Percentiles rank a stretch among this genome's conserved stretches.
Conservation (phyloP, 2,329 filamentous ascomycete species). For the Aspergillus sp. region DNA sequence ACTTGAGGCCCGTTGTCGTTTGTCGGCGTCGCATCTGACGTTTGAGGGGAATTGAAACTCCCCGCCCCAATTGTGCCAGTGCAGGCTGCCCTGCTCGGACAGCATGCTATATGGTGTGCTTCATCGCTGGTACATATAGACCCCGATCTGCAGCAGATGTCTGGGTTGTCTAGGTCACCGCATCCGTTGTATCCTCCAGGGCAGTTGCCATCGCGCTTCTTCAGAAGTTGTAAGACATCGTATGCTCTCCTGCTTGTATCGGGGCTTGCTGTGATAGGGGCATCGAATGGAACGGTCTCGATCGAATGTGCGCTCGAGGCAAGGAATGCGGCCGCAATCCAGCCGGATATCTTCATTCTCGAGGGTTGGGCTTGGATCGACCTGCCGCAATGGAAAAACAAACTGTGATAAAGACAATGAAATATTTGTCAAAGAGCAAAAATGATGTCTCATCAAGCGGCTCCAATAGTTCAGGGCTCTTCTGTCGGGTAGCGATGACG, state of each 20-base stretch:
- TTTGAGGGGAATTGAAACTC: slow-evolving; percentile 37
- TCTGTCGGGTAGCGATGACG: slow-evolving; percentile 7
- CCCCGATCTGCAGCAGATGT: slow-evolving; percentile 56
- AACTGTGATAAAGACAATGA: background rate
- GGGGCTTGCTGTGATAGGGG: slow-evolving; percentile 21
- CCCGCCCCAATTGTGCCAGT: slow-evolving; percentile 53
- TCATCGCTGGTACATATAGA: slow-evolving; percentile 58
- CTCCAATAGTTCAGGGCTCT: slow-evolving; percentile 5
- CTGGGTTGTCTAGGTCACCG: slow-evolving; percentile 51
- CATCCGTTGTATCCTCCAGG: slow-evolving; percentile 55
- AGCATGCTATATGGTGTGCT: slow-evolving; percentile 61
- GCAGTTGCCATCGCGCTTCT: slow-evolving; percentile 44
- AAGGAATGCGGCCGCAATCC: slow-evolving; percentile 33
- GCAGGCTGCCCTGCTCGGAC: slow-evolving; percentile 57
- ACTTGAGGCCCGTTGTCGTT: slow-evolving; percentile 21
- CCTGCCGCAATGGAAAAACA: slow-evolving; percentile 9
- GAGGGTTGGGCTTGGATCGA: slow-evolving; percentile 15
- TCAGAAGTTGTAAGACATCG: slow-evolving; percentile 33
- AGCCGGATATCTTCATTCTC: slow-evolving; percentile 36
- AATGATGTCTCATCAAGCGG: background rate
- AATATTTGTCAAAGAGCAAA: background rate
- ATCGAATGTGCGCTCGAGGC: slow-evolving; percentile 29
- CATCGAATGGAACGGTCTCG: slow-evolving; percentile 31
- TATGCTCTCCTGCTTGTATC: slow-evolving; percentile 27
- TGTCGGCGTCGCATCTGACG: slow-evolving; percentile 29